Conservation (phyloP, 192 early-diverging fungal species). For the Phycomyces blakesleeanus region DNA sequence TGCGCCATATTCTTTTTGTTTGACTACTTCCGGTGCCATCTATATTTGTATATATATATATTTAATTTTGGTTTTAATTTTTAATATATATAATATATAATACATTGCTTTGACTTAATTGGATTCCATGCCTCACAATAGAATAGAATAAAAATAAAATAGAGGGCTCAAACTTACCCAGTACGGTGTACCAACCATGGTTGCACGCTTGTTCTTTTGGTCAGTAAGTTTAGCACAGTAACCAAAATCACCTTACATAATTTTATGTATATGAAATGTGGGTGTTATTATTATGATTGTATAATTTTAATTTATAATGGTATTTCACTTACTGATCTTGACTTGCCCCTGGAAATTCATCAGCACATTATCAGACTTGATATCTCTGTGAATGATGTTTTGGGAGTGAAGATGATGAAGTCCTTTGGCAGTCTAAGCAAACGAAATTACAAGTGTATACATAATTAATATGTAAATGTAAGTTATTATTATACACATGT, state of each 20-base stretch:
- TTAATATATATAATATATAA: too few relatives aligned
- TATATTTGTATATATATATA: slow-evolving; percentile 32
- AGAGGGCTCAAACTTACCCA: slow-evolving; percentile 47
- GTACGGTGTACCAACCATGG: slow-evolving; percentile 90
- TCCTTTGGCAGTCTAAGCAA: slow-evolving; percentile 63
- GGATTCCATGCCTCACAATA: too few relatives aligned
- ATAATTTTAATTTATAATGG: neutral
- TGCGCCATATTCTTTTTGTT: slow-evolving; percentile 85
- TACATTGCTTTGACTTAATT: too few relatives aligned
- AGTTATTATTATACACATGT: too few relatives aligned
- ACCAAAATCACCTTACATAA: slow-evolving; percentile 73
- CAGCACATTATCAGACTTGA: slow-evolving; percentile 84
- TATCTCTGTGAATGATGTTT: slow-evolving; percentile 83
- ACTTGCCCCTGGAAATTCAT: slow-evolving; percentile 65
- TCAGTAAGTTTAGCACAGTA: slow-evolving; percentile 79
- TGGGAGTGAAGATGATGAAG: slow-evolving; percentile 72
- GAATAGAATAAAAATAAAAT: too few relatives aligned
- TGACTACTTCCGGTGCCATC: slow-evolving; percentile 98
- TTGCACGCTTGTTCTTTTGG: slow-evolving; percentile 68
- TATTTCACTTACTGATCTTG: slow-evolving; percentile 57
- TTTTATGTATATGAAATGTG: neutral
- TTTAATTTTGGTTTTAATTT: slow-evolving; percentile 62
- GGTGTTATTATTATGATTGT: neutral
- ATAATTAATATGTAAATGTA: neutral
- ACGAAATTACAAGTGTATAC: too few relatives aligned